Evolutionary conservation across 176 grass and related monocot genomes (phyloP), one percentile per base, ranked within the genome.

Genomic region (sorghum (Sorghum bicolor)): DNA sequence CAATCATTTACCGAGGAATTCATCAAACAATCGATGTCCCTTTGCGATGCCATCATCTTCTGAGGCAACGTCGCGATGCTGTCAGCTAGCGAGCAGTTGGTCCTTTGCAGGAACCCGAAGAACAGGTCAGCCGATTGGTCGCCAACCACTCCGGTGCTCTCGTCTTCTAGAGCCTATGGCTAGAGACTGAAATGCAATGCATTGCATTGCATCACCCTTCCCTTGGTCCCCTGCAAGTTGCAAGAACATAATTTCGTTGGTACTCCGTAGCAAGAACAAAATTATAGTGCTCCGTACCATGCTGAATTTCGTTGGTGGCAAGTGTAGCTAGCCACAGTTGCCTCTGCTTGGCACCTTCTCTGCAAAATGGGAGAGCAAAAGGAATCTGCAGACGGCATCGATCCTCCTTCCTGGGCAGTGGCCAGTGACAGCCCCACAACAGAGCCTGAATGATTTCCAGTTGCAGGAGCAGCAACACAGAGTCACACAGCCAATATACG

Each of bases 391-490:
- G 55, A 52, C 41, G 82, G 43, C 70, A 45, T 3, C 16, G 47
- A 77, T 70, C 79, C 43, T 20, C 36, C 55, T 64, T 64, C 25
- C 60, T 29, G 60, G 19, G 0, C 48, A 53, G 44, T 20, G 67
- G 26, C 39, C 33, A 63, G 45, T 66, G 67, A 60, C 75, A 83
- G 26, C 43, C 31, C 44, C 68, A 28, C 28, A 40, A 41, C 22
- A 77, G 8, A 60, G 87, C 60, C 34, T 38, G 60, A 48, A 84
- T 70, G 63, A 70, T 87, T 60, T 37, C 79, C 33, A 17, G 26
- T 14, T 13, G 75, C 84, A 87, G 28, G 77, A 74, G 75, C 84
- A 87, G 28, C 69, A 74, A 64, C 40, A 39, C 40, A 39, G 44
- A 31, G 1, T 5, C 26, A 10, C 1, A 38, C 50, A 26, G 24